Conservation (phyloP, 352 stramenopile genomes). For the Pythium utonaiense region DNA sequence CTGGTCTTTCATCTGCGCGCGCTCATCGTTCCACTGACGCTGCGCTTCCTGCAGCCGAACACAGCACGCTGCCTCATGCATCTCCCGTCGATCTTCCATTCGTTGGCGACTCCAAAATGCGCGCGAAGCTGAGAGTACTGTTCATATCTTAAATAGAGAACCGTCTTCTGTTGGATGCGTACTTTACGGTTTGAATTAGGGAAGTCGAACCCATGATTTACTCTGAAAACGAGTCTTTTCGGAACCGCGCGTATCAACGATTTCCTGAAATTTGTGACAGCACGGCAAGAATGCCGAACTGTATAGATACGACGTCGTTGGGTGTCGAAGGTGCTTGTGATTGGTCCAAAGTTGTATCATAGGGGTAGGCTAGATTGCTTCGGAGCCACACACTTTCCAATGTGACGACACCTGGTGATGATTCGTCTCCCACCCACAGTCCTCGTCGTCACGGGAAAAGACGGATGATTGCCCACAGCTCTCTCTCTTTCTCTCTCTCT, state of each 20-base stretch:
- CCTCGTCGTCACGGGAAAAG: not conserved
- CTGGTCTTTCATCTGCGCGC: slow-evolving; percentile 37
- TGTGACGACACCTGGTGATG: not conserved
- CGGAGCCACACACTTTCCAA: not conserved
- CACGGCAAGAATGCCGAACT: not conserved
- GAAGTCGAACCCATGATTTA: not conserved
- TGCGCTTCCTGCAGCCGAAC: not conserved
- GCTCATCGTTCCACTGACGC: slow-evolving; percentile 42
- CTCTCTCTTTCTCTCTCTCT: no score
- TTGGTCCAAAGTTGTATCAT: not conserved
- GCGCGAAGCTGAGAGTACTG: not conserved
- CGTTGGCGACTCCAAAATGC: not conserved
- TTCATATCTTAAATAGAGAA: not conserved
- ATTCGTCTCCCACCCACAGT: not conserved
- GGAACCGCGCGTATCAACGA: not conserved
- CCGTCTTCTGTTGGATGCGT: not conserved
- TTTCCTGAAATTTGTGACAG: slow-evolving; percentile 1
- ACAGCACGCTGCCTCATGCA: not conserved
- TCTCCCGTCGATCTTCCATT: not conserved
- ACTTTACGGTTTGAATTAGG: not conserved
- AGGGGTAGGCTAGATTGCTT: not conserved
- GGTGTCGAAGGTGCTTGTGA: no score
- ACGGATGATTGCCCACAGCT: not conserved
- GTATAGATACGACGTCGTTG: no score
- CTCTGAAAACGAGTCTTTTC: not conserved